Base-by-base conservation (phyloP, 495 filamentous ascomycete genomes). In the Penicillium salamii region DNA sequence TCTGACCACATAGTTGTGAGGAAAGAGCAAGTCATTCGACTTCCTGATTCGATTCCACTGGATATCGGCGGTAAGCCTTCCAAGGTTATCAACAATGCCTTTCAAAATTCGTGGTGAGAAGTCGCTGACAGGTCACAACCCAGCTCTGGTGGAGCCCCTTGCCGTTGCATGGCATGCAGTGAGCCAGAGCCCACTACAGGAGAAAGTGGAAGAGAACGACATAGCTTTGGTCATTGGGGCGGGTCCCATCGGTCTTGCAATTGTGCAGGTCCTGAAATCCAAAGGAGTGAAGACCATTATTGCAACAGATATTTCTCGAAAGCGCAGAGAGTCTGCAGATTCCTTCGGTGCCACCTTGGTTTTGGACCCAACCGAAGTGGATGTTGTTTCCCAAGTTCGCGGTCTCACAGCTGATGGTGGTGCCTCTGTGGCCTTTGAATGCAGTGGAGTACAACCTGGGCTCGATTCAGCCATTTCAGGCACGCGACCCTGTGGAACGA, bases 101-200 rank as follows among this genome's bases (percentile, higher is more conserved):
- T n/a, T n/a, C n/a, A n/a, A n/a, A n/a, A n/a, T n/a, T n/a, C n/a
- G n/a, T n/a, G n/a, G 23, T 3, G 8, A 4, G 23, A 26, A 26
- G 23, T 26, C 23, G 23, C 23, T 26, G 23, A 26, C 8, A 8
- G 3, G 23, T 8, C 23, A 8, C 23, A 26, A 3, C 8, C 23
- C 8, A 26, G 23, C 81, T 1, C 70, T 85, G 7, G 61, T 85
- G 24, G 81, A 86, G 52, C 81, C 83, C 0, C 67, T 85, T 0
- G 71, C 80, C 3, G 81, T 85, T 4, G 80, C 72, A 20, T 85
- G 82, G 81, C 82, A 85, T 58, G 80, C 79, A 11, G 74, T 85
- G 14, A 73, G 70, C 4, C 60, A 71, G 28, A 74, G 74, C 11
- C 23, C 23, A 4, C 3, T 26, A 4, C 23, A 26, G 8, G 8